Evolutionary conservation across 1,139 yeast species (phyloP), one percentile per base, ranked within the genome.

Genomic region (Yamadazyma buinensis): DNA sequence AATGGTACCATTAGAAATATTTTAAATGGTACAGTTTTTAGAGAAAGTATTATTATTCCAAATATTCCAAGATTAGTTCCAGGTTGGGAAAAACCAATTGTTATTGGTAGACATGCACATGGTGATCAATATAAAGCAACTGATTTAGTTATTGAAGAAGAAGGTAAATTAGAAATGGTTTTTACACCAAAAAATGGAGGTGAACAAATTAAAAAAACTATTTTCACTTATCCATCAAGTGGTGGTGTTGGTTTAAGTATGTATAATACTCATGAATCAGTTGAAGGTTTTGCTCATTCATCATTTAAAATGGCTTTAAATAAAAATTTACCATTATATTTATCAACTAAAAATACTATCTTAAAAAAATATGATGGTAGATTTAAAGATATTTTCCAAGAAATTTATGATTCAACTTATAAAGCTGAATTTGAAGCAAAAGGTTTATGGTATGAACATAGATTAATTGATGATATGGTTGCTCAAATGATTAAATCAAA

Each of bases 61-160:
- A 72, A 83, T 50, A 77, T 84, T 44, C 94, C 94, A 40, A 66
- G 92, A 55, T 69, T 83, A 47, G 77, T 84, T 23, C 84, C 86
- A 26, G 80, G 80, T 26, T 84, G 94, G 94, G 80, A 80, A 51
- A 70, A 83, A 52, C 92, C 94, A 38, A 84, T 84, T 55, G 80
- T 84, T 44, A 84, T 84, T 53, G 94, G 94, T 34, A 80, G 94
- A 74, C 94, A 84, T 47, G 94, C 92, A 14, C 81, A 77, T 53
- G 94, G 90, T 46, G 95, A 84, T 55, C 94, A 84, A 60, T 84
- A 84, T 61, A 81, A 80, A 61, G 87, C 90, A 36, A 83, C 88
- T 28, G 90, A 84, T 56, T 65, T 82, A 44, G 74, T 82, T 19
- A 67, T 84, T 29, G 78, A 80, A 25, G 77, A 72, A 38, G 81